Percentiles rank a stretch among this genome's conserved stretches.
Evolutionary conservation across 495 filamentous ascomycete species (phyloP).

Genomic region (Amphirosellinia nigrospora): DNA sequence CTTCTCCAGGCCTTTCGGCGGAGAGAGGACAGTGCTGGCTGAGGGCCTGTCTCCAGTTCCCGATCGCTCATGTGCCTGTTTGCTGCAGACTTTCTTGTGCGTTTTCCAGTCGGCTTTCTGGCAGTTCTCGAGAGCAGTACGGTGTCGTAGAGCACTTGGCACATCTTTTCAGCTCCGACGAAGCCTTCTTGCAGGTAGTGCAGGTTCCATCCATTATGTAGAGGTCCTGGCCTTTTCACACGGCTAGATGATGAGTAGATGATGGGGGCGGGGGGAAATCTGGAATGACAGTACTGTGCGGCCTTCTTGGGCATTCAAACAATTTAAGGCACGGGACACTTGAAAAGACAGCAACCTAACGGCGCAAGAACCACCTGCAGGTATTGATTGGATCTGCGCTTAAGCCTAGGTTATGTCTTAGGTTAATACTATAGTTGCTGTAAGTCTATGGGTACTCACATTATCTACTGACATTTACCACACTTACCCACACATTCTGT

Average conservation of each 20-base stretch:
- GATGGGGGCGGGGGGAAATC: not conserved
- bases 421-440: no score
- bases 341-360: not conserved
- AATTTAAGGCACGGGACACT: not conserved
- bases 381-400: not conserved
- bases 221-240: not conserved
- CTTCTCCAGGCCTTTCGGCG: slow-evolving; percentile 23
- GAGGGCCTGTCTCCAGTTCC: not conserved
- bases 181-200: slow-evolving; percentile 19
- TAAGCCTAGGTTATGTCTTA: no score
- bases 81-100: slow-evolving; percentile 23
- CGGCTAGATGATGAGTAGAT: not conserved
- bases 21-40: not conserved
- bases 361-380: not conserved
- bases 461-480: no score
- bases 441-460: no score
- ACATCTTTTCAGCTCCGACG: slow-evolving; percentile 18
- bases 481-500: no score
- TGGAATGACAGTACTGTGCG: not conserved
- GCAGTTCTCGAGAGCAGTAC: slow-evolving; percentile 23
- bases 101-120: slow-evolving; percentile 21
- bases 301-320: not conserved
- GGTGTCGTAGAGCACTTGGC: slow-evolving; percentile 20
- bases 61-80: not conserved
- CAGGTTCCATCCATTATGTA: slow-evolving; percentile 19